phyloP scores from a whole-genome alignment of 345 rosid genomes.

The Pugionium cornutum region DNA sequence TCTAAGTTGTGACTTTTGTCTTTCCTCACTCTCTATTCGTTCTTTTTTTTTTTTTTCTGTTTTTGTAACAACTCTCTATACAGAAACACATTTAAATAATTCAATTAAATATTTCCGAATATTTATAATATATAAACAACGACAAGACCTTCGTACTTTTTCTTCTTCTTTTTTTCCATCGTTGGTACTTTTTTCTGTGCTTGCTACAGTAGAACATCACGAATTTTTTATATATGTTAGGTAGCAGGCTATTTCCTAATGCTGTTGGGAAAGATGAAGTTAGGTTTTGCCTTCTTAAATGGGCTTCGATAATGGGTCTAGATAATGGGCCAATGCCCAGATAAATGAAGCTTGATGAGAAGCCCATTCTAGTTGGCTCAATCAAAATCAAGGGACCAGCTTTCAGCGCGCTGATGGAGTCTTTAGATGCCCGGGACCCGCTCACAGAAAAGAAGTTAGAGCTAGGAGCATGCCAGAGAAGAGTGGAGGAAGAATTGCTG shows the following conservation, averaged over 20 bases:
- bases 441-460: slow-evolving; percentile 80
- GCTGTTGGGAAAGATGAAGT: neutral
- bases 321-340: neutral
- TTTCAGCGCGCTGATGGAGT: neutral
- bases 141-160: too few relatives aligned
- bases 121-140: too few relatives aligned
- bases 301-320: neutral
- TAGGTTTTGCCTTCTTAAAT: neutral
- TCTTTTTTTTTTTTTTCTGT: neutral
- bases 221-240: too few relatives aligned
- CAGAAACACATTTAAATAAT: too few relatives aligned
- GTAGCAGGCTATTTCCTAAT: too few relatives aligned
- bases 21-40: slow-evolving; percentile 19
- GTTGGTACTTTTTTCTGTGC: too few relatives aligned
- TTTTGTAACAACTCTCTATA: neutral
- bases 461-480: slow-evolving; percentile 81
- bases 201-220: too few relatives aligned
- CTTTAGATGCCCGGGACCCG: slow-evolving; percentile 85
- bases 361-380: slow-evolving; percentile 17
- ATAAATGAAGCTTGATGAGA: neutral
- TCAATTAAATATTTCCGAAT: too few relatives aligned
- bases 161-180: too few relatives aligned
- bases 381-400: slow-evolving; percentile 19
- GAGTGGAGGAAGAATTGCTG: slow-evolving; percentile 90
- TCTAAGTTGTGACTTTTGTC: slow-evolving; percentile 23